A percentile compares a stretch with the other conserved stretches of the same genome.
Evolutionary conservation across 2,329 filamentous ascomycete species (phyloP).

Genomic region (Botrytis medusae): DNA sequence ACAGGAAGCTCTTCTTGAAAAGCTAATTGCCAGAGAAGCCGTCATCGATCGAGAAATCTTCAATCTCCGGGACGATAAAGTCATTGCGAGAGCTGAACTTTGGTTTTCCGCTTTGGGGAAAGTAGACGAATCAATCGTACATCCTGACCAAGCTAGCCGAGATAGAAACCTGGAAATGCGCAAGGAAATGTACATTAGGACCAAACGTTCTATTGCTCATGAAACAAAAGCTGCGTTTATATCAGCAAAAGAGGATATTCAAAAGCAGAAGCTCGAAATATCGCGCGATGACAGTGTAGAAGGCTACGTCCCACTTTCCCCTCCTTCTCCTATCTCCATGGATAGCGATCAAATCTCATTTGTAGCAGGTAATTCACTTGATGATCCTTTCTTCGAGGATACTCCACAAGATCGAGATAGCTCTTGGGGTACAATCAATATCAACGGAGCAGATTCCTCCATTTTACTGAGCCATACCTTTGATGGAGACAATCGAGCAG

Average conservation of each 20-base stretch:
- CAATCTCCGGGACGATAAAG: not conserved
- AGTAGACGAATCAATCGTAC: constrained; percentile 1
- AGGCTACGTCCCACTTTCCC: not conserved
- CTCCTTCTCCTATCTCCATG: not conserved
- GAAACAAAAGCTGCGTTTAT: not conserved
- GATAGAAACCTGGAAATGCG: not conserved
- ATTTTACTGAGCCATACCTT: not conserved
- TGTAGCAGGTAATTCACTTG: not conserved
- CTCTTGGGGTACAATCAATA: not conserved
- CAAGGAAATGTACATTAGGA: not conserved
- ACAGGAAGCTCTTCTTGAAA: not conserved
- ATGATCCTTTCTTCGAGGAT: not conserved
- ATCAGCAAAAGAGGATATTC: not conserved
- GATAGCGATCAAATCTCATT: not conserved
- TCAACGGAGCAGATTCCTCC: not conserved
- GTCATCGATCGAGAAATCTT: constrained; percentile 2
- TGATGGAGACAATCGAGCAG: not conserved
- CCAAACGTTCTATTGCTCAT: not conserved
- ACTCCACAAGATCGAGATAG: not conserved
- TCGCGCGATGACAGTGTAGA: not conserved
- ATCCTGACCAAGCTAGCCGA: constrained; percentile 4
- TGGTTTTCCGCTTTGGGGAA: not conserved
- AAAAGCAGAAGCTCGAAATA: not conserved
- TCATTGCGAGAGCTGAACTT: not conserved
- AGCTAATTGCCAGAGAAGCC: not conserved